Evolutionary conservation across 768 basidiomycete genomes (phyloP), one percentile per base, ranked within the genome.

Genomic region (Kwoniella heveanensis): DNA sequence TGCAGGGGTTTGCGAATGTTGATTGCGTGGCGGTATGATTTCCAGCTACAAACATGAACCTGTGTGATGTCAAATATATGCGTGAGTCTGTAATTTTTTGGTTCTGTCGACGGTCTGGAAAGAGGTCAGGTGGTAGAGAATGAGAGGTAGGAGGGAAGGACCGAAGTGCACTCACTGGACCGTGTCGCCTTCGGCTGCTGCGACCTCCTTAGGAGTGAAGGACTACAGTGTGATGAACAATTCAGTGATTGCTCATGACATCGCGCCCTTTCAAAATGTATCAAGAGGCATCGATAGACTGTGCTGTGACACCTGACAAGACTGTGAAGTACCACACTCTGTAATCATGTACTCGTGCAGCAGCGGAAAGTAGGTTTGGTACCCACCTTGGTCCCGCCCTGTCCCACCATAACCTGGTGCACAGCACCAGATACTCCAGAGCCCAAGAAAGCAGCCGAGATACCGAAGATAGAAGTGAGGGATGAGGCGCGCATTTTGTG

Each of bases 11-110:
- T 4, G 63, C 55, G 59, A 68, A 68, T 17, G 67, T 68, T 17
- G 67, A 68, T 29, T 68, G 67, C 13, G 67, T 65, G 3, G 50
- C 63, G 24, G 67, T 65, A 32, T 68, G 67, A 54, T 65, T 62
- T 2, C 63, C 63, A 39, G 53, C 58, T 26, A 62, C 26, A 37
- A 68, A 68, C 27, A 52, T 49, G 61, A 68, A 68, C 19, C 63
- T 68, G 36, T 24, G 9, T 17, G 32, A 32, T 13, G 32, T 6
- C 13, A 13, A 13, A 44, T 17, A n/a, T n/a, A n/a, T n/a, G n/a
- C n/a, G n/a, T n/a, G n/a, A n/a, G n/a, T n/a, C n/a, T n/a, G n/a
- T n/a, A n/a, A n/a, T n/a, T n/a, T n/a, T n/a, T n/a, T n/a, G n/a
- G n/a, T n/a, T n/a, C n/a, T n/a, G n/a, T n/a, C n/a, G n/a, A n/a